Evolutionary conservation across 768 basidiomycete genomes (phyloP).

Genomic region (Hericium alpestre): DNA sequence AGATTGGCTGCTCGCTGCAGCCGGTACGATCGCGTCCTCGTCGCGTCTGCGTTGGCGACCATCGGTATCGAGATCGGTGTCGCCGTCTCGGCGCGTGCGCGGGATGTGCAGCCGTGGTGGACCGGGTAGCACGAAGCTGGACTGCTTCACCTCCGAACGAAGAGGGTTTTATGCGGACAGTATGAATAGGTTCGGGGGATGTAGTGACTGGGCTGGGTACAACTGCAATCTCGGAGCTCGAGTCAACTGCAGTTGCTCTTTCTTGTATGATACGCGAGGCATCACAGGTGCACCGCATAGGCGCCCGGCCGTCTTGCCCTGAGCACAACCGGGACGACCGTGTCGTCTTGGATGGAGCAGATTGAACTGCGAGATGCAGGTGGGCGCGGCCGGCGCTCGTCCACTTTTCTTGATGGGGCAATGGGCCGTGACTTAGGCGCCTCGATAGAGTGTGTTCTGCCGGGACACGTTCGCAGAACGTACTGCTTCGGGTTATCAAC

Average conservation of each 20-base stretch:
- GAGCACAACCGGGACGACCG: background rate
- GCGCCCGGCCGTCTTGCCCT: background rate
- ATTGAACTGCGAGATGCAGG: background rate
- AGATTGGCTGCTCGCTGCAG: conserved; percentile 13
- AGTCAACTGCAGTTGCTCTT: too few relatives aligned
- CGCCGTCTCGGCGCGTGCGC: background rate
- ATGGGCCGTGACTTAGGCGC: background rate
- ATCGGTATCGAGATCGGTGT: background rate
- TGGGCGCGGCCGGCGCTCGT: background rate
- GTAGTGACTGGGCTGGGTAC: background rate
- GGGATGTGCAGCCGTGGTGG: background rate
- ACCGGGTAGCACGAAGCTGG: background rate
- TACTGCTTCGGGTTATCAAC: background rate
- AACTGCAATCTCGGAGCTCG: background rate
- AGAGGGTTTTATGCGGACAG: background rate
- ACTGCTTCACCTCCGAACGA: background rate
- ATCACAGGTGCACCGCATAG: background rate
- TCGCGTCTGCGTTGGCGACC: background rate
- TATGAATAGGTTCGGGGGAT: background rate
- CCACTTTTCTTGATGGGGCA: background rate
- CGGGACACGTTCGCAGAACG: background rate
- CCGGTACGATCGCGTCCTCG: background rate
- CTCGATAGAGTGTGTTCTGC: background rate
- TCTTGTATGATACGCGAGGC: background rate
- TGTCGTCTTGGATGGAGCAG: background rate